Evolutionary conservation across 2,329 filamentous ascomycete genomes (phyloP).

Genomic region (Penicillium frequentans): DNA sequence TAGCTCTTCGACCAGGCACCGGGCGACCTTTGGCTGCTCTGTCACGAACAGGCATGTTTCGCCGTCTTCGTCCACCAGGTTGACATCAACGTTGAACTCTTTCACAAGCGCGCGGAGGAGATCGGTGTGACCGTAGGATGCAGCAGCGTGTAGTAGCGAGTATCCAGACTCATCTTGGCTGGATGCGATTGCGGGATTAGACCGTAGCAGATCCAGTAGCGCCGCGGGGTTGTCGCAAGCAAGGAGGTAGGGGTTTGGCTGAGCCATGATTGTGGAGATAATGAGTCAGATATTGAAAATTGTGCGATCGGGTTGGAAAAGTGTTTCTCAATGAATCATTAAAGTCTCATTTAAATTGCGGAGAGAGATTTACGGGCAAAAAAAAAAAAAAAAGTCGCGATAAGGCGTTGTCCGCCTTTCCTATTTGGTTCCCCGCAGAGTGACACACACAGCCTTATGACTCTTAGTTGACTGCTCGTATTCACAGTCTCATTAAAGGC

Average conservation of each 20-base stretch:
- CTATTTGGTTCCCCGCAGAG: constrained; percentile 24
- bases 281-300: neutral
- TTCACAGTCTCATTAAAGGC: neutral
- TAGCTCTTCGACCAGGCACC: constrained; percentile 78
- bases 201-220: constrained; percentile 71
- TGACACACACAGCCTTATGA: constrained; percentile 13
- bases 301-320: neutral
- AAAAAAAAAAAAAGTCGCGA: constrained; percentile 3
- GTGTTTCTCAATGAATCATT: neutral
- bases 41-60: constrained; percentile 95
- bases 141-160: constrained; percentile 87
- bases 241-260: constrained; percentile 66
- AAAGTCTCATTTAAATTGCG: neutral
- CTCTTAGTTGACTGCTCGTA: constrained; percentile 4
- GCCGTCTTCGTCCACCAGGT: constrained; percentile 83
- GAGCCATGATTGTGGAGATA: constrained; percentile 30
- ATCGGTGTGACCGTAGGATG: constrained; percentile 84
- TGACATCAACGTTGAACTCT: constrained; percentile 75
- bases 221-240: constrained; percentile 78
- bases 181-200: constrained; percentile 73
- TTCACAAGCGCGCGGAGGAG: constrained; percentile 73
- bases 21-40: constrained; percentile 76
- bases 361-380: neutral
- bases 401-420: constrained; percentile 14
- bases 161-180: constrained; percentile 90